Conservation (phyloP, 805 yeast species). For the Ogataea neopini region DNA sequence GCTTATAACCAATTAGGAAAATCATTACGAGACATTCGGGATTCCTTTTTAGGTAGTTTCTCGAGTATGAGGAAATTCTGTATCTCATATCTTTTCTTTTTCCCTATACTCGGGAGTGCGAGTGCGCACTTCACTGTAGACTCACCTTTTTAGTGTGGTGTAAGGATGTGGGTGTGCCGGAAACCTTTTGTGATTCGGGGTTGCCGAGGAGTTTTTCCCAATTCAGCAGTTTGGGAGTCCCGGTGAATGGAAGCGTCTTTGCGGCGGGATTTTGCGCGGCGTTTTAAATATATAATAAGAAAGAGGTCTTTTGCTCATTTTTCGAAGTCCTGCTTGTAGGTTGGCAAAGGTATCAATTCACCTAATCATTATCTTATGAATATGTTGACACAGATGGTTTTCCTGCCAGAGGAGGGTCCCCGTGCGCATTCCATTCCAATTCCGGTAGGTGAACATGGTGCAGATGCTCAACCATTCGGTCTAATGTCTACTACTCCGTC, state of each 20-base stretch:
- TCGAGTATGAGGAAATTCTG: not conserved
- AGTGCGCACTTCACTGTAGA: too few species aligned
- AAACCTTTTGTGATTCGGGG: not conserved
- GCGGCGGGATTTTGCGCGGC: slow-evolving; percentile 5
- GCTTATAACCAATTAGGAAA: slow-evolving; percentile 1
- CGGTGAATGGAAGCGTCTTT: slow-evolving; percentile 1
- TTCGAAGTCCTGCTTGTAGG: not conserved
- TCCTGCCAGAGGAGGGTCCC: not conserved
- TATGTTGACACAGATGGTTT: slow-evolving; percentile 1
- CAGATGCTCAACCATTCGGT: not conserved
- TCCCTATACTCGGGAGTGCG: not conserved
- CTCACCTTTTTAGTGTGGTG: not conserved
- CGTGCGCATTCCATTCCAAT: slow-evolving; percentile 3
- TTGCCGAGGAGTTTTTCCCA: slow-evolving; percentile 2
- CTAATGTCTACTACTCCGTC: slow-evolving; percentile 19
- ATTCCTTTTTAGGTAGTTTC: not conserved
- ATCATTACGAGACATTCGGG: not conserved
- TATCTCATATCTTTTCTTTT: not conserved
- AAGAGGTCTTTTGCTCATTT: not conserved
- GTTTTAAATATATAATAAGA: not conserved
- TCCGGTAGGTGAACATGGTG: not conserved
- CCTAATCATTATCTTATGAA: not conserved
- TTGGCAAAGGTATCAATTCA: not conserved
- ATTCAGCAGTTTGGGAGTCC: not conserved
- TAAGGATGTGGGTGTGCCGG: slow-evolving; percentile 3